These are phyloP conservation scores for Xylariaceae sp. DNA, from an alignment of 2,329 filamentous ascomycete genomes.

Conservation along the genomic window DNA sequence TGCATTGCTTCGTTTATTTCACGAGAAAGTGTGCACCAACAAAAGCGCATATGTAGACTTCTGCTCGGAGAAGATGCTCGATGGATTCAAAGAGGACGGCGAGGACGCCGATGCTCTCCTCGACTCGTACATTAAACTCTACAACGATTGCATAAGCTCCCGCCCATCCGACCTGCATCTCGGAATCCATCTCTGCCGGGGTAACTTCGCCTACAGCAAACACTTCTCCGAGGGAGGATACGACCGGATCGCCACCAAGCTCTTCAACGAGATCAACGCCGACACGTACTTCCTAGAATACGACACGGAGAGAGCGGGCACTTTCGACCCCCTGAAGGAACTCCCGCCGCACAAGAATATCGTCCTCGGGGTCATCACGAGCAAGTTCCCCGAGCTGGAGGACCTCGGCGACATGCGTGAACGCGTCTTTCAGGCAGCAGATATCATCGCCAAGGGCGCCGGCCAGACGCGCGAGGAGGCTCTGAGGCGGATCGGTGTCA, in stretches of 20 bases:
- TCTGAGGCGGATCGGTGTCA: constrained; percentile 68
- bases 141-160: constrained; percentile 71
- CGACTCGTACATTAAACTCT: constrained; percentile 75
- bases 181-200: constrained; percentile 74
- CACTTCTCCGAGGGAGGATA: constrained; percentile 71
- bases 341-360: constrained; percentile 65
- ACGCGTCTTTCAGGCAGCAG: constrained; percentile 62
- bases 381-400: constrained; percentile 65
- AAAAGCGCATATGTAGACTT: constrained; percentile 56
- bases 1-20: background rate
- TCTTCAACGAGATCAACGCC: constrained; percentile 64
- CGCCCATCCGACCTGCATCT: constrained; percentile 72
- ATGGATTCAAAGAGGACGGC: constrained; percentile 70
- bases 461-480: constrained; percentile 68
- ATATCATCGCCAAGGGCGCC: constrained; percentile 69
- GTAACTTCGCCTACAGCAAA: constrained; percentile 67
- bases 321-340: constrained; percentile 65
- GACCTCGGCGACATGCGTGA: constrained; percentile 63
- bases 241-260: constrained; percentile 67
- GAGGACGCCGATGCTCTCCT: constrained; percentile 71
- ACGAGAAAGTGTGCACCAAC: background rate
- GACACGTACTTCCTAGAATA: constrained; percentile 73
- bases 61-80: constrained; percentile 72
- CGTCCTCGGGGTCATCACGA: constrained; percentile 65
- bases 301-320: constrained; percentile 65